Conservation (phyloP, 345 rosid genomes). For the Dipteronia dyeriana region DNA sequence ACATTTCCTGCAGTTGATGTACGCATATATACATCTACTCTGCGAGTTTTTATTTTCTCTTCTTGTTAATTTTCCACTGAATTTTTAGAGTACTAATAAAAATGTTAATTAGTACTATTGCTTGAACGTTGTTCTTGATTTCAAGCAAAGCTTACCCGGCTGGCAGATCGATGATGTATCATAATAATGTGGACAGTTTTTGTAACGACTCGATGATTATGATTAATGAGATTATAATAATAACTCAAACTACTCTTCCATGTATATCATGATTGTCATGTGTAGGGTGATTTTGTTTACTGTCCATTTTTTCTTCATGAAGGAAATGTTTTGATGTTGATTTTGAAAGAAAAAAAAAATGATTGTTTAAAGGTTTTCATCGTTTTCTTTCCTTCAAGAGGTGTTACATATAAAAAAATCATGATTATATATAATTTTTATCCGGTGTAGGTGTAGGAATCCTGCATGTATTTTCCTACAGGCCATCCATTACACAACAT, state of each 20-base stretch:
- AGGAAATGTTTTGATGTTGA: too few species aligned
- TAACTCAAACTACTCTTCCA: not conserved
- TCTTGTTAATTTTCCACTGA: not conserved
- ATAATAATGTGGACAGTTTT: conserved; percentile 14
- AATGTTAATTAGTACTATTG: not conserved
- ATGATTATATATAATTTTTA: too few species aligned
- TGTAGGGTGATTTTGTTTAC: too few species aligned
- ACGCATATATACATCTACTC: conserved; percentile 18
- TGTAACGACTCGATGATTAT: not conserved
- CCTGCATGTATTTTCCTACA: too few species aligned
- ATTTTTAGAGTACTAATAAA: not conserved
- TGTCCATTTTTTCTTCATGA: too few species aligned
- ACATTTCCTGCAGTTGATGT: conserved; percentile 33
- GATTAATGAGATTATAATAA: conserved; percentile 7
- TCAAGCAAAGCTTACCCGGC: not conserved
- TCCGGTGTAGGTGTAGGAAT: too few species aligned
- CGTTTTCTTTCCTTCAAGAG: not conserved
- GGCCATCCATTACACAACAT: too few species aligned
- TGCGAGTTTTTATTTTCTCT: conserved; percentile 8
- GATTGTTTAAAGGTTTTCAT: not conserved
- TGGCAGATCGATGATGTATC: not conserved
- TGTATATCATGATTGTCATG: too few species aligned
- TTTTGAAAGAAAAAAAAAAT: too few species aligned
- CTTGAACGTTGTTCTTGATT: conserved; percentile 13
- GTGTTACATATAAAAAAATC: too few species aligned